A percentile compares a stretch with the other conserved stretches of the same genome.
These are phyloP conservation scores for Flaveria ramosissima DNA, from an alignment of 129 eudicot genomes.

Conservation along the genomic window DNA sequence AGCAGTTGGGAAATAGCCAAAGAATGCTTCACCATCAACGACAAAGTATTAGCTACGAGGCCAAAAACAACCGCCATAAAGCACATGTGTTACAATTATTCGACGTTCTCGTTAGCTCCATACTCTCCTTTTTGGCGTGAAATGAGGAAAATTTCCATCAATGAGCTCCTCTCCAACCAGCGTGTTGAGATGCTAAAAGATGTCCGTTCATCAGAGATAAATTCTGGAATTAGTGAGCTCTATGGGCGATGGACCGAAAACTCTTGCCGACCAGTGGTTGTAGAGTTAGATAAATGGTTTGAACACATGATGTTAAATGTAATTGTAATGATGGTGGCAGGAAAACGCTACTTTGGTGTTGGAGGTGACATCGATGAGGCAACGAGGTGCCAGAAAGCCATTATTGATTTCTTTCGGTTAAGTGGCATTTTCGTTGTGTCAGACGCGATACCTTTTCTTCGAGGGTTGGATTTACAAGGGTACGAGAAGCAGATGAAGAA, in stretches of 20 bases:
- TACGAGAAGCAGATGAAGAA: constrained; percentile 37
- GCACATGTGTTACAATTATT: constrained; percentile 34
- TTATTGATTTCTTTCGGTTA: constrained; percentile 23
- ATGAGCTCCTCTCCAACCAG: constrained; percentile 32
- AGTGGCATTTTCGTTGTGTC: constrained; percentile 28
- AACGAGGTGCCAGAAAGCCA: constrained; percentile 13
- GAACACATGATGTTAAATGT: constrained; percentile 20
- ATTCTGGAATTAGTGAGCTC: constrained; percentile 3
- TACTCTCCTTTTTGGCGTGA: constrained; percentile 37
- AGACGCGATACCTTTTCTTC: constrained; percentile 28
- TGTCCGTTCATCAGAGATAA: constrained; percentile 20
- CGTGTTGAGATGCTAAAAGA: constrained; percentile 25
- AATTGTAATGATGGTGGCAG: constrained; percentile 21
- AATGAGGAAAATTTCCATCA: constrained; percentile 26
- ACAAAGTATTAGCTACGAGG: constrained; percentile 21
- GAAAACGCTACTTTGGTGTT: constrained; percentile 24
- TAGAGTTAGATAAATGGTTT: constrained; percentile 7
- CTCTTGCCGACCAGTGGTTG: neutral
- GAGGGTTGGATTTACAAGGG: constrained; percentile 37
- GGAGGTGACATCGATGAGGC: constrained; percentile 26
- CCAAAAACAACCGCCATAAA: constrained; percentile 25
- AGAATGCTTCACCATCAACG: constrained; percentile 13
- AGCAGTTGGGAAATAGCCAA: constrained; percentile 31
- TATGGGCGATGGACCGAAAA: constrained; percentile 16
- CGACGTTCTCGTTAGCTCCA: constrained; percentile 29